These are phyloP conservation scores for Sarocladium oryzae DNA, from an alignment of 2,329 filamentous ascomycete genomes.

Conservation along the genomic window DNA sequence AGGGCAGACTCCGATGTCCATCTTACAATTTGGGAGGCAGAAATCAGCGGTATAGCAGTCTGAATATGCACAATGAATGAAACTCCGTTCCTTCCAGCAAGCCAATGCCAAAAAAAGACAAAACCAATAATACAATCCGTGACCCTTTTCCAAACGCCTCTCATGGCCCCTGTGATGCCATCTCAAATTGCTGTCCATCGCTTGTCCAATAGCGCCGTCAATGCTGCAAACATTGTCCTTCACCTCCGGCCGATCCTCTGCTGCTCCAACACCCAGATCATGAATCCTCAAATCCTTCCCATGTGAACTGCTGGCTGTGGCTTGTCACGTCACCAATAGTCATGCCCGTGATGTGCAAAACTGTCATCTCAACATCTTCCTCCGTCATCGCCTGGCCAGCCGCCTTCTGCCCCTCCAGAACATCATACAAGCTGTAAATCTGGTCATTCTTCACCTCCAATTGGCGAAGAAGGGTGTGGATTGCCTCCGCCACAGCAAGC, in stretches of 20 bases:
- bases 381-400: slow-evolving; percentile 56
- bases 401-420: slow-evolving; percentile 71
- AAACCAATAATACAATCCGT: background rate
- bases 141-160: slow-evolving; percentile 3
- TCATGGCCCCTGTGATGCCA: too few species aligned
- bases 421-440: slow-evolving; percentile 78
- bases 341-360: slow-evolving; percentile 47
- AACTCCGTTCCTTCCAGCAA: background rate
- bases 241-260: too few species aligned
- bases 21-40: too few species aligned
- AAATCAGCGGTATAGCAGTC: too few species aligned
- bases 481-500: slow-evolving; percentile 51
- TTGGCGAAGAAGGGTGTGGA: slow-evolving; percentile 43
- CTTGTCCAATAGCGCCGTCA: slow-evolving; percentile 7
- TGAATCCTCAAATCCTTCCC: slow-evolving; percentile 31
- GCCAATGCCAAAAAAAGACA: background rate
- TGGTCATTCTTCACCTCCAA: slow-evolving; percentile 58
- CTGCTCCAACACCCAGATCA: background rate
- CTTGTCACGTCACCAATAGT: slow-evolving; percentile 33
- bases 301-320: slow-evolving; percentile 32
- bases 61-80: slow-evolving; percentile 5
- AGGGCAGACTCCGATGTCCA: too few species aligned
- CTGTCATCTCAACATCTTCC: slow-evolving; percentile 58
- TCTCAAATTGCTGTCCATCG: too few species aligned
- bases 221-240: background rate